Evolutionary conservation across 805 yeast genomes (phyloP).

Genomic region (Candida berthetii): DNA sequence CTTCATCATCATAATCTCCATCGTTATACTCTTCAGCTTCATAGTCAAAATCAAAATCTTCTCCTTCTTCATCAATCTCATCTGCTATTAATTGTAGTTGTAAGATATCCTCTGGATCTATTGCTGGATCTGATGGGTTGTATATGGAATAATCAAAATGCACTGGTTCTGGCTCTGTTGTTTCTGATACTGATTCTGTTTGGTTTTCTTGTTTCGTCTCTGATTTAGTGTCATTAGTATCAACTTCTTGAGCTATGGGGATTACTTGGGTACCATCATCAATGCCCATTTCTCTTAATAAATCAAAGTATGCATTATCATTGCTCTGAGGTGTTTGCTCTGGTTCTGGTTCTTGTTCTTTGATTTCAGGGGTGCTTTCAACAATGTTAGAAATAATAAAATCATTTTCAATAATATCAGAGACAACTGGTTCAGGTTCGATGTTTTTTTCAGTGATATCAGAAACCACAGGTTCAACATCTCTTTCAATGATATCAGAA

Average conservation of each 20-base stretch:
- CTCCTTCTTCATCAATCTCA: conserved; percentile 29
- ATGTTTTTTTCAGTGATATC: background rate
- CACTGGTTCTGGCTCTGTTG: background rate
- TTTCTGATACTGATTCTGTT: background rate
- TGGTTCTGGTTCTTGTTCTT: conserved; percentile 1
- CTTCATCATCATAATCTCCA: conserved; percentile 20
- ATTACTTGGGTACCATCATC: background rate
- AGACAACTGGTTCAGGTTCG: background rate
- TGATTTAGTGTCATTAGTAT: background rate
- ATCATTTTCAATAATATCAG: conserved; percentile 6
- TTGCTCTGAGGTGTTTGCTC: background rate
- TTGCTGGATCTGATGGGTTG: conserved; percentile 12
- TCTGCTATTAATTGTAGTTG: conserved; percentile 51
- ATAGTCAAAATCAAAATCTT: conserved; percentile 23
- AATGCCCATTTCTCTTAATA: conserved; percentile 29
- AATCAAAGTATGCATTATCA: conserved; percentile 23
- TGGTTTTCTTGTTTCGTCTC: background rate
- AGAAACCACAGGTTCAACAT: background rate
- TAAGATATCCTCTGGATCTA: conserved; percentile 39
- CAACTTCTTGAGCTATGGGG: background rate
- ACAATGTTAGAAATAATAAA: no score
- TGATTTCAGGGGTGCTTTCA: background rate
- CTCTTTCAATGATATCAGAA: no score
- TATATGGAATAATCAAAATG: background rate
- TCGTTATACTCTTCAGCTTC: conserved; percentile 31